Evolutionary conservation across 352 stramenopile genomes (phyloP).

Genomic region (Globisporangium recalcitrans): DNA sequence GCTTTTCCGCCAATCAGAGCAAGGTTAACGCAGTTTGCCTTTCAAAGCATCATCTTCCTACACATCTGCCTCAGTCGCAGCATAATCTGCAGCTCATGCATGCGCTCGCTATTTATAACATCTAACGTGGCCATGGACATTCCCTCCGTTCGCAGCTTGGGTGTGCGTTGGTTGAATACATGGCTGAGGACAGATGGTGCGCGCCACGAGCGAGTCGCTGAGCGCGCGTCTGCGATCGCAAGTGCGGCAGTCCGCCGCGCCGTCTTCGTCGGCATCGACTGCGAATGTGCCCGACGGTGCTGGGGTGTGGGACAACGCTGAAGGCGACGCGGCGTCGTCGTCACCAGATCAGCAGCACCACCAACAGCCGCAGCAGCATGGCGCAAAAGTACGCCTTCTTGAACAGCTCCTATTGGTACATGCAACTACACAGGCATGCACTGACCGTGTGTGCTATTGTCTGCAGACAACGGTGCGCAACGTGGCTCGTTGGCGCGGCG

Average conservation of each 20-base stretch:
- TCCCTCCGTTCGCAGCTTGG: not conserved
- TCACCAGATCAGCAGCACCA: not conserved
- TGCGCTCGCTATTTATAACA: not conserved
- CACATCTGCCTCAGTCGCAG: not conserved
- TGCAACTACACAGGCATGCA: not conserved
- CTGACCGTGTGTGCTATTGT: not conserved
- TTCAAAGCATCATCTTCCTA: not conserved
- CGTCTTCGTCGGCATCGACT: constrained; percentile 9
- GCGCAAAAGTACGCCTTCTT: not conserved
- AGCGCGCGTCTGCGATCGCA: constrained; percentile 44
- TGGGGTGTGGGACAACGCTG: not conserved
- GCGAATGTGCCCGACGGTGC: not conserved
- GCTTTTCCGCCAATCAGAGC: not conserved
- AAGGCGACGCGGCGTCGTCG: not conserved
- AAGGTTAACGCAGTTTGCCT: not conserved
- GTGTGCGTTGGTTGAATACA: not conserved
- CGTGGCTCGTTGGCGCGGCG: constrained; percentile 44
- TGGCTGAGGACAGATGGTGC: constrained; percentile 5
- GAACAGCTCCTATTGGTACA: not conserved
- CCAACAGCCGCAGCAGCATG: not conserved
- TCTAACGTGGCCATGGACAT: not conserved
- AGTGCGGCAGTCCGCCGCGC: constrained; percentile 27
- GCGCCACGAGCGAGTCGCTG: constrained; percentile 29
- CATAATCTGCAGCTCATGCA: not conserved
- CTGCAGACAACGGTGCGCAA: constrained; percentile 35